Evolutionary conservation across 1,284 basidiomycete species (phyloP), one percentile per base, ranked within the genome.

Genomic region (Cryptococcus sp.): DNA sequence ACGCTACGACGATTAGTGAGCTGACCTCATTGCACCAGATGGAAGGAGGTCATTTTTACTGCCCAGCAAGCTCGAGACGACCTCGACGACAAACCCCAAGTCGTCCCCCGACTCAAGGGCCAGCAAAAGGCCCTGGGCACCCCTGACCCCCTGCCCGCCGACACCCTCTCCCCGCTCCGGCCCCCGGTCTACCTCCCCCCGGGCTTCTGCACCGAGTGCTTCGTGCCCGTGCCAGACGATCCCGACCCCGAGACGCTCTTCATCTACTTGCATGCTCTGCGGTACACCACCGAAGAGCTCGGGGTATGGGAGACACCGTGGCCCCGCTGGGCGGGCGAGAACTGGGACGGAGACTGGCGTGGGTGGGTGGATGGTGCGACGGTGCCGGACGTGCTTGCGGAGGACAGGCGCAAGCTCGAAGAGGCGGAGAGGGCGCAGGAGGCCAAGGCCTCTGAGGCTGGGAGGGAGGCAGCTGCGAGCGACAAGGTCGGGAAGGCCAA

Each of bases 241-340:
- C 93, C 93, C 1, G 85, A 85, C 68, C 91, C 91, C 2, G 89
- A 93, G 73, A 85, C 85, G 58, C 78, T 96, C 56, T 96, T 91
- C 76, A 97, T 97, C 63, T 97, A 93, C 79, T 79, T 97, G 66
- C 93, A 97, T 71, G 93, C 93, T 12, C 77, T 89, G 66, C 81
- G 84, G 65, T 96, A 92, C 76, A 88, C 86, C 53, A 77, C 76
- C n/a, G 67, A 74, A 45, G 62, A 60, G 33, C 61, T 76, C 15
- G 77, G 77, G 0, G 65, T 65, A 21, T 78, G 73, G 69, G 66
- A 72, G 55, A 78, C 76, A 44, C 76, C 77, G 1, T 52, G 78
- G 60, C 78, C 78, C 1, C 46, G 69, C 16, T 79, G 78, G 78
- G 77, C 77, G 7, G 67, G 66, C 16, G 69, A 63, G 55, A 53